Conservation (phyloP, 2,329 filamentous ascomycete genomes). For the Trichothecium sympodiale region DNA sequence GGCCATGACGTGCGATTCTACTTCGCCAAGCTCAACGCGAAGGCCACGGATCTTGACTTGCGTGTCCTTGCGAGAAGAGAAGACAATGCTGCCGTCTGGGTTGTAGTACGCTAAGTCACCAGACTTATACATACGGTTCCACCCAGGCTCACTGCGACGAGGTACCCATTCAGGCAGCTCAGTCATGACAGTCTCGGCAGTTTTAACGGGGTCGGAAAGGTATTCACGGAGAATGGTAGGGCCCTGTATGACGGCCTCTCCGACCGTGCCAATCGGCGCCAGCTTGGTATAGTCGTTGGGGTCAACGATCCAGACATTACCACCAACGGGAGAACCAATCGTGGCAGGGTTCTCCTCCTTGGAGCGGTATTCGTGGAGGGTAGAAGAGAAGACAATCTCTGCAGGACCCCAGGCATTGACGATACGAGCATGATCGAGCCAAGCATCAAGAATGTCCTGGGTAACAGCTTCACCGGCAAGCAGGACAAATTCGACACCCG, state of each 20-base stretch:
- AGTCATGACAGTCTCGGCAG: background rate
- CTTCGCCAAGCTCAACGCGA: constrained; percentile 3
- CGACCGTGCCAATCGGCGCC: constrained; percentile 1
- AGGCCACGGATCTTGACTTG: constrained; percentile 5
- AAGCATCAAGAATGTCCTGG: constrained; percentile 5
- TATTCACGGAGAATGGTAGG: constrained; percentile 2
- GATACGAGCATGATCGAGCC: constrained; percentile 3
- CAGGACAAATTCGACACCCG: constrained; percentile 2
- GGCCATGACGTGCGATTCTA: constrained; percentile 1
- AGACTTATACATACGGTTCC: background rate
- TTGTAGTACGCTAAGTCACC: constrained; percentile 1
- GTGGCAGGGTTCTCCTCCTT: background rate
- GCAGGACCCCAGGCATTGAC: constrained; percentile 6
- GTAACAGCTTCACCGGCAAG: constrained; percentile 5
- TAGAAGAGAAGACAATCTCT: constrained; percentile 5
- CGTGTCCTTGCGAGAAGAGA: constrained; percentile 1
- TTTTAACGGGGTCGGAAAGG: constrained; percentile 1
- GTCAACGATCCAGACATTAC: constrained; percentile 4
- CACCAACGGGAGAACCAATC: constrained; percentile 3
- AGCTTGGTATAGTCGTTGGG: background rate
- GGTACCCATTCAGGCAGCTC: background rate
- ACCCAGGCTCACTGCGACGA: constrained; percentile 16
- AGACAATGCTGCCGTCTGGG: constrained; percentile 1
- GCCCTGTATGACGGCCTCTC: constrained; percentile 3
- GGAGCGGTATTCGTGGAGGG: constrained; percentile 2